Percentiles rank a stretch among this genome's conserved stretches.
Conservation (phyloP, 768 basidiomycete genomes). For the Lactifluus echinatus region DNA sequence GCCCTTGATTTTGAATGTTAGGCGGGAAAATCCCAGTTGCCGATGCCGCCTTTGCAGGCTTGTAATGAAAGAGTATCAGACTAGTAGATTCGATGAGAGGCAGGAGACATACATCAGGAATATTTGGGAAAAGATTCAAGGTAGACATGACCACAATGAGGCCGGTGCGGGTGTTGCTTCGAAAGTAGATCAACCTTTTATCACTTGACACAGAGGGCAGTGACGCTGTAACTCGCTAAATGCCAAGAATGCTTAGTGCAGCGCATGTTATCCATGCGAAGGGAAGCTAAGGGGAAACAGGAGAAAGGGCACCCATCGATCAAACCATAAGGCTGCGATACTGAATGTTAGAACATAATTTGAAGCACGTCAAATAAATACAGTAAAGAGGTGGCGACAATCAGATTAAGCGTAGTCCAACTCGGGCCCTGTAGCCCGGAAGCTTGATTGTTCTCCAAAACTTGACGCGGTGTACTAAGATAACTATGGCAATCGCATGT, state of each 20-base stretch:
- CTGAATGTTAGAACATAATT: not conserved
- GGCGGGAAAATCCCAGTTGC: not conserved
- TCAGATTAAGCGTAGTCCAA: no score
- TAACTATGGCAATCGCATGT: not conserved
- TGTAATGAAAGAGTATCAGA: not conserved
- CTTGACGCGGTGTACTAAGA: no score
- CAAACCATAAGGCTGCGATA: not conserved
- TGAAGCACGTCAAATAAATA: not conserved
- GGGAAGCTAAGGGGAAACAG: not conserved
- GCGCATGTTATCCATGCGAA: not conserved
- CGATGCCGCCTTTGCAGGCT: not conserved
- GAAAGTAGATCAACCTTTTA: not conserved
- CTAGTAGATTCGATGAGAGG: not conserved
- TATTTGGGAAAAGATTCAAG: not conserved
- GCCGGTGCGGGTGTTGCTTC: not conserved
- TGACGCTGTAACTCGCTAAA: not conserved
- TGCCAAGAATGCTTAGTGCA: not conserved
- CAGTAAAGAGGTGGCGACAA: no score
- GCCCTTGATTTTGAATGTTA: not conserved
- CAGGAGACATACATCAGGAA: not conserved
- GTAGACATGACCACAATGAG: conserved; percentile 1
- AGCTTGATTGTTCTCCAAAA: not conserved
- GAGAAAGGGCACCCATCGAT: not conserved
- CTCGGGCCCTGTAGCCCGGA: not conserved
- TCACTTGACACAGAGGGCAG: not conserved